These are phyloP conservation scores for Anisogramma anomala DNA, from an alignment of 2,329 filamentous ascomycete species.

Conservation along the genomic window DNA sequence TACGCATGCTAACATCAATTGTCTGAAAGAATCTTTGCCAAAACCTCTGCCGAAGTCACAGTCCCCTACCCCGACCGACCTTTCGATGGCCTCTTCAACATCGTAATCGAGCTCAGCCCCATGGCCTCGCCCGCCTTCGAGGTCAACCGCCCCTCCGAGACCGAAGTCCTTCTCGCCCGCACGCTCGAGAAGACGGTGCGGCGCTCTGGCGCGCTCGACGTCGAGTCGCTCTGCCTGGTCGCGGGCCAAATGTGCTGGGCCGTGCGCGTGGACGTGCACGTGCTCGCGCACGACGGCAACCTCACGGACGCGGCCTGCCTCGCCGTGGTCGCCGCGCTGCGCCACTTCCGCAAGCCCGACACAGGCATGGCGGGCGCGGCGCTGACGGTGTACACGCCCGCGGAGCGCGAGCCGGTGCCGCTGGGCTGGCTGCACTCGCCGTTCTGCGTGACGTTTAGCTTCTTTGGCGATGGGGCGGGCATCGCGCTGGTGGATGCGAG, in stretches of 20 bases:
- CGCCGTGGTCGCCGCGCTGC: conserved; percentile 74
- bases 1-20: conserved; percentile 4
- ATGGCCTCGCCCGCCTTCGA: conserved; percentile 90
- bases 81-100: conserved; percentile 91
- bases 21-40: conserved; percentile 59
- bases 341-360: conserved; percentile 86
- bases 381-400: conserved; percentile 70
- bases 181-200: conserved; percentile 90
- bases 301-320: conserved; percentile 78
- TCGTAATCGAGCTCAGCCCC: conserved; percentile 79
- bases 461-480: conserved; percentile 63
- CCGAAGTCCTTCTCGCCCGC: conserved; percentile 75
- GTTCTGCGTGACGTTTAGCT: conserved; percentile 81
- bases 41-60: conserved; percentile 79
- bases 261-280: conserved; percentile 81
- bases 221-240: conserved; percentile 87
- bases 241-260: conserved; percentile 87
- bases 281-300: conserved; percentile 83
- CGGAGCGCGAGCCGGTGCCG: conserved; percentile 81
- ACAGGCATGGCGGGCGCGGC: conserved; percentile 74
- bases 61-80: conserved; percentile 78
- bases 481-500: conserved; percentile 62
- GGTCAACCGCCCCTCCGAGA: conserved; percentile 68
- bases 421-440: conserved; percentile 87
- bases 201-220: conserved; percentile 83